Percentiles rank a stretch among this genome's conserved stretches.
Conservation (phyloP, 805 yeast species). For the Myxozyma geophila region DNA sequence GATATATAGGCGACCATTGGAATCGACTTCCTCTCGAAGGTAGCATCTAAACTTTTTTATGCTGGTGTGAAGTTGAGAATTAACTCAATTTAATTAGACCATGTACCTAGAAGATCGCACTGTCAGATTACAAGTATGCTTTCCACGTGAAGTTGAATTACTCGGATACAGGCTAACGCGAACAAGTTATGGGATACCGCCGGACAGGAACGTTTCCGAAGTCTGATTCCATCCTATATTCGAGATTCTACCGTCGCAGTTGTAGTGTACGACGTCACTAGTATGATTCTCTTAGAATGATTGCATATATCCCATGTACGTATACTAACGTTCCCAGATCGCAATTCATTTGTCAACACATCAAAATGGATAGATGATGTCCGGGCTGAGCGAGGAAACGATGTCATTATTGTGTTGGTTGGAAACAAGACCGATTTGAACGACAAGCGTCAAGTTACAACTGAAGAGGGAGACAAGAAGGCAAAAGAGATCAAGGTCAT, state of each 20-base stretch:
- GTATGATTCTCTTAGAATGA: conserved; percentile 46
- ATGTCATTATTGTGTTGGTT: conserved; percentile 85
- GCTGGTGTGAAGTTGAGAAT: neutral
- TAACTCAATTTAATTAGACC: conserved; percentile 49
- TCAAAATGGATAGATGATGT: conserved; percentile 95
- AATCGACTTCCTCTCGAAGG: conserved; percentile 87
- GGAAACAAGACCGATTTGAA: conserved; percentile 90
- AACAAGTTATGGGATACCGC: conserved; percentile 84
- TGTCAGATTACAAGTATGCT: conserved; percentile 71
- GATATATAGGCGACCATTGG: conserved; percentile 82
- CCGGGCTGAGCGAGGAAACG: conserved; percentile 85
- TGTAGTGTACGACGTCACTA: conserved; percentile 91
- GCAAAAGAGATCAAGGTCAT: conserved; percentile 75
- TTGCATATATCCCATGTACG: neutral
- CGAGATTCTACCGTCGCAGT: conserved; percentile 98
- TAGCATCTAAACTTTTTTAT: neutral
- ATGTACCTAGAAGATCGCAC: conserved; percentile 97
- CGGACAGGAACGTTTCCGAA: conserved; percentile 91
- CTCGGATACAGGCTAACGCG: neutral
- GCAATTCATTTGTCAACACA: conserved; percentile 78
- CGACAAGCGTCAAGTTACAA: conserved; percentile 81
- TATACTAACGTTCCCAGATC: conserved; percentile 37
- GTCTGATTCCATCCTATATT: conserved; percentile 92
- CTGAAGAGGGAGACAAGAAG: conserved; percentile 86
- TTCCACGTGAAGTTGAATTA: neutral